These are phyloP conservation scores for Emericellopsis atlantica DNA, from an alignment of 2,329 filamentous ascomycete genomes.

Conservation along the genomic window DNA sequence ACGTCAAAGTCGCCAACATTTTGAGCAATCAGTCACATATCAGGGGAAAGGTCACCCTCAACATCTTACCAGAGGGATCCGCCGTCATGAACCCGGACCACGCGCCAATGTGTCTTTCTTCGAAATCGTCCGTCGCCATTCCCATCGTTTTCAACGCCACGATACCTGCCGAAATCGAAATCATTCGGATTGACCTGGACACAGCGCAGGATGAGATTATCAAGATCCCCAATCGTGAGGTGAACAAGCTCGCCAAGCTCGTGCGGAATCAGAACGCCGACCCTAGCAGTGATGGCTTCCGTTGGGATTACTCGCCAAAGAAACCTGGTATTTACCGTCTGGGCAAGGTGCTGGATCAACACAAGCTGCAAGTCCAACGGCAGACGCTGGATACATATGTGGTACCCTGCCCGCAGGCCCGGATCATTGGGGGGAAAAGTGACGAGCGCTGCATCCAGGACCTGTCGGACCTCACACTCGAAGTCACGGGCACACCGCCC, in stretches of 20 bases:
- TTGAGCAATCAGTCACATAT: slow-evolving; percentile 89
- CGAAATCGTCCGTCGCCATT: slow-evolving; percentile 46
- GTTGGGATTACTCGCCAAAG: slow-evolving; percentile 63
- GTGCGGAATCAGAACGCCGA: slow-evolving; percentile 54
- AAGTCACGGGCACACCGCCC: slow-evolving; percentile 80
- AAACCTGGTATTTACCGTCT: slow-evolving; percentile 83
- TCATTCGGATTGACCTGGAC: slow-evolving; percentile 77
- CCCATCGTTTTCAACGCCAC: slow-evolving; percentile 94
- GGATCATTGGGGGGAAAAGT: slow-evolving; percentile 50
- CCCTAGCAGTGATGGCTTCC: slow-evolving; percentile 44
- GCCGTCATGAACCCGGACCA: slow-evolving; percentile 77
- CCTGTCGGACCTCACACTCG: slow-evolving; percentile 70
- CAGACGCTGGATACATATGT: slow-evolving; percentile 67
- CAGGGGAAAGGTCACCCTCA: slow-evolving; percentile 91
- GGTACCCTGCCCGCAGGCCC: slow-evolving; percentile 71
- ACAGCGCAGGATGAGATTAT: slow-evolving; percentile 71
- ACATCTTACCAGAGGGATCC: slow-evolving; percentile 93
- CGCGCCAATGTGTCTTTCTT: slow-evolving; percentile 61
- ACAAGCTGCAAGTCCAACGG: slow-evolving; percentile 83
- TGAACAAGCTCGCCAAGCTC: slow-evolving; percentile 61
- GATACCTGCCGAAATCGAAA: slow-evolving; percentile 73
- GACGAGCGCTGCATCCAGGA: slow-evolving; percentile 72
- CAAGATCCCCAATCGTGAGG: slow-evolving; percentile 58
- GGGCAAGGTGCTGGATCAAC: slow-evolving; percentile 77
- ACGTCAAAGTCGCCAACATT: slow-evolving; percentile 77